Conservation (phyloP, 768 basidiomycete species). For the Termitomyces heimii region DNA sequence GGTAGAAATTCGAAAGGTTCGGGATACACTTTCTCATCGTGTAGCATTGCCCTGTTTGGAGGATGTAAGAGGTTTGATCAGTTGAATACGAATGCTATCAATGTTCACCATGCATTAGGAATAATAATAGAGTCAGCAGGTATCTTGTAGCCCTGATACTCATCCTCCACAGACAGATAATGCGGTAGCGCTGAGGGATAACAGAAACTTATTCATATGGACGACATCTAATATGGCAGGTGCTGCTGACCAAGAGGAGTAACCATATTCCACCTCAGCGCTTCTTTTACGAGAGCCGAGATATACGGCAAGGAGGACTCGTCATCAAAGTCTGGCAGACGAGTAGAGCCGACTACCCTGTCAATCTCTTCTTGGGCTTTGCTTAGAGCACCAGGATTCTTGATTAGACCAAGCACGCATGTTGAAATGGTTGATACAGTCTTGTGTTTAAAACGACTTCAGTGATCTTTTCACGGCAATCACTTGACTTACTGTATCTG, state of each 20-base stretch:
- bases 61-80: not conserved
- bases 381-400: not conserved
- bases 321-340: slow-evolving; percentile 26
- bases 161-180: not conserved
- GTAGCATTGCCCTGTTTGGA: not conserved
- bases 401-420: not conserved
- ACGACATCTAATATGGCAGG: not conserved
- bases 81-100: not conserved
- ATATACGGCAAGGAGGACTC: slow-evolving; percentile 23
- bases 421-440: not conserved
- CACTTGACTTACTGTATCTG: not conserved
- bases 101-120: not conserved
- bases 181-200: not conserved
- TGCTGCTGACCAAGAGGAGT: not conserved
- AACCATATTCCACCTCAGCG: slow-evolving; percentile 17
- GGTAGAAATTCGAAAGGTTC: not conserved
- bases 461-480: not conserved
- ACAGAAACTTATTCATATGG: not conserved
- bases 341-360: slow-evolving; percentile 17
- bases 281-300: slow-evolving; percentile 25
- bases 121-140: not conserved
- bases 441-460: not conserved
- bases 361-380: slow-evolving; percentile 20
- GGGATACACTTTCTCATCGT: not conserved
- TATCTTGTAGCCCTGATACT: not conserved